Evolutionary conservation across 108 stramenopile species (phyloP), one percentile per base, ranked within the genome.

Genomic region (Skeletonema menzelii): DNA sequence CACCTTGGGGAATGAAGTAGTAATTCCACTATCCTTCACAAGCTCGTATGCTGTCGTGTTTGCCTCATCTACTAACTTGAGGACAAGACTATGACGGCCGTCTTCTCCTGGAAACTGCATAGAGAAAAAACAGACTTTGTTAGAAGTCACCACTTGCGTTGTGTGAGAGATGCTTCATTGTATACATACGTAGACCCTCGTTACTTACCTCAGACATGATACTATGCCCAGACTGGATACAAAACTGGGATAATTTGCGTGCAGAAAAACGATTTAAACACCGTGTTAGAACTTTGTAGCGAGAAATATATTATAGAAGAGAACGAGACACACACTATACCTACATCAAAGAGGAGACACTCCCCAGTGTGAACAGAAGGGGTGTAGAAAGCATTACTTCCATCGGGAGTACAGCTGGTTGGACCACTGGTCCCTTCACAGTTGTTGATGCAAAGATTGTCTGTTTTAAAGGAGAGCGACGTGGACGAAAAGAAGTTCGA

Each of bases 401-500:
- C 59, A n/a, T 59, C 59, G 59, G 59, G 59, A n/a, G 27, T 59
- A 20, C 59, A 59, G 59, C 32, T 32, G n/a, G 27, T 32, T 2
- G 32, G 19, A n/a, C 34, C 59, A n/a, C 15, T 59, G 22, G 32
- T 32, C 5, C 19, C 19, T n/a, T 59, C n/a, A 8, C 59, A 59
- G 59, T 59, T 59, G 59, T 15, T 30, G 59, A 59, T 59, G 59
- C 59, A 59, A 20, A 59, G 59, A 20, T 59, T 59, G 8, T 59
- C 59, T 27, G 26, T 56, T 2, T 37, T 37, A 12, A 11, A 12
- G 12, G 12, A 12, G 35, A 37, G 12, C 0, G 11, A 37, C 35
- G 11, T 4, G 3, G 31, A 32, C 7, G 11, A 37, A 10, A 37
- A 10, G 35, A 12, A 1, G 34, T 35, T 11, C 2, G 35, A 37